Percentiles rank a stretch among this genome's conserved stretches.
phyloP scores from a whole-genome alignment of 2,329 filamentous ascomycete genomes.

The Ophiocordyceps camponoti-floridani region DNA sequence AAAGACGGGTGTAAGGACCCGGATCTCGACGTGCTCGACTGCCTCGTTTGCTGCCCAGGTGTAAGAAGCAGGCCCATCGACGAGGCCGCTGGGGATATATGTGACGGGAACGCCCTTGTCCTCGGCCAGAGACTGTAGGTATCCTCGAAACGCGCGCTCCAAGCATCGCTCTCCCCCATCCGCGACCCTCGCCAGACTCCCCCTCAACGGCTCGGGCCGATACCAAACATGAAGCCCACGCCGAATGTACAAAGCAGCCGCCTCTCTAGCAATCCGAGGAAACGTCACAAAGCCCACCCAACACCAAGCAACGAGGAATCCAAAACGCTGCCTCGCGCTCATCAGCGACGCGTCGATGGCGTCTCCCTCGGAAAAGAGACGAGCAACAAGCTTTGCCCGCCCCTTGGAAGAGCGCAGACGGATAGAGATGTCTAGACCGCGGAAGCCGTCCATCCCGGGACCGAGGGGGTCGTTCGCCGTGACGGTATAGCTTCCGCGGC shows the following conservation, averaged over 20 bases:
- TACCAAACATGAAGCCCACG: constrained; percentile 45
- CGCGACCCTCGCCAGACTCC: constrained; percentile 35
- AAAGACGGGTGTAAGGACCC: constrained; percentile 45
- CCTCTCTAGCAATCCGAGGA: constrained; percentile 46
- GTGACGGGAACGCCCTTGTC: constrained; percentile 21
- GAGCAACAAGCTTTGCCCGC: constrained; percentile 41
- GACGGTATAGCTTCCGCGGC: constrained; percentile 35
- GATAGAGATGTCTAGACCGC: constrained; percentile 39
- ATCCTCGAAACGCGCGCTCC: constrained; percentile 28
- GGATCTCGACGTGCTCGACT: constrained; percentile 29
- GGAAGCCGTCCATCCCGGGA: constrained; percentile 16
- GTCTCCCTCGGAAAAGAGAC: constrained; percentile 33
- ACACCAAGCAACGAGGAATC: constrained; percentile 40
- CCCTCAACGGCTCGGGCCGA: constrained; percentile 40
- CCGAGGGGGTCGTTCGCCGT: constrained; percentile 26
- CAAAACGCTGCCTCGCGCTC: constrained; percentile 19
- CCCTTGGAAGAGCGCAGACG: constrained; percentile 41
- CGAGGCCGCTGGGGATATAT: constrained; percentile 34
- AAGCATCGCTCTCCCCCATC: constrained; percentile 27
- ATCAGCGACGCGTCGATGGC: constrained; percentile 31
- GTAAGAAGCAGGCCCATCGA: constrained; percentile 19
- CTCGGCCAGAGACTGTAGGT: constrained; percentile 17
- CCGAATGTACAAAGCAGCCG: constrained; percentile 34
- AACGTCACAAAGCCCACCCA: constrained; percentile 51
- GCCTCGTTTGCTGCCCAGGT: constrained; percentile 11